Evolutionary conservation across 768 basidiomycete genomes (phyloP), one percentile per base, ranked within the genome.

Genomic region (Clitopilus hobsonii): DNA sequence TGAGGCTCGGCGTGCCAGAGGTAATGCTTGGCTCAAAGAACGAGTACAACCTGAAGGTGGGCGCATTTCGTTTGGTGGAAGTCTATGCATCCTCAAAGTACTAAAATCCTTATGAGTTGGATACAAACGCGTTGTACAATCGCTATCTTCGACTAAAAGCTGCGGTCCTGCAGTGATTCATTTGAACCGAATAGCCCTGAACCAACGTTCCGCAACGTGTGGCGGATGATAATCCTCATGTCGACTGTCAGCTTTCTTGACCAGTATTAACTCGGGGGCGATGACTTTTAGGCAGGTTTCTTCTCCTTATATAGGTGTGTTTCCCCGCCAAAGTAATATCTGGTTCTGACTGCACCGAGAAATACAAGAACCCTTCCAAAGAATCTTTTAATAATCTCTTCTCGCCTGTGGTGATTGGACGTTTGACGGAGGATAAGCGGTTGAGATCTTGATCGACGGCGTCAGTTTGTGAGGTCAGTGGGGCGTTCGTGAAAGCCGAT

Each of bases 151-250:
- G n/a, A n/a, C n/a, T n/a, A n/a, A n/a, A n/a, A n/a, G n/a, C n/a
- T n/a, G n/a, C n/a, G n/a, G n/a, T n/a, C n/a, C n/a, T n/a, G n/a
- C n/a, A n/a, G n/a, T n/a, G n/a, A n/a, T n/a, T 36, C 13, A 36
- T 36, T n/a, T 36, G n/a, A 36, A 36, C 32, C 41, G 41, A 45
- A 45, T 45, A 45, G 41, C 41, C 41, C 41, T 45, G 41, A 45
- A 16, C 41, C n/a, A 23, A 11, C 5, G 10, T 45, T 18, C 18
- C 41, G 41, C 41, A 45, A 5, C 41, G 41, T 45, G 22, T 45
- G 41, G 41, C 32, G 13, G 22, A 6, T 11, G 41, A 45, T 45
- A 45, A 45, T 45, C 41, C 41, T 45, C 41, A 45, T 23, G 41
- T 45, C 41, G 22, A 45, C 22, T 45, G 41, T 45, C 41, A 45